A percentile compares a stretch with the other conserved stretches of the same genome.
These are phyloP conservation scores for Bacterosira constricta DNA, from an alignment of 108 stramenopile genomes.

Conservation along the genomic window DNA sequence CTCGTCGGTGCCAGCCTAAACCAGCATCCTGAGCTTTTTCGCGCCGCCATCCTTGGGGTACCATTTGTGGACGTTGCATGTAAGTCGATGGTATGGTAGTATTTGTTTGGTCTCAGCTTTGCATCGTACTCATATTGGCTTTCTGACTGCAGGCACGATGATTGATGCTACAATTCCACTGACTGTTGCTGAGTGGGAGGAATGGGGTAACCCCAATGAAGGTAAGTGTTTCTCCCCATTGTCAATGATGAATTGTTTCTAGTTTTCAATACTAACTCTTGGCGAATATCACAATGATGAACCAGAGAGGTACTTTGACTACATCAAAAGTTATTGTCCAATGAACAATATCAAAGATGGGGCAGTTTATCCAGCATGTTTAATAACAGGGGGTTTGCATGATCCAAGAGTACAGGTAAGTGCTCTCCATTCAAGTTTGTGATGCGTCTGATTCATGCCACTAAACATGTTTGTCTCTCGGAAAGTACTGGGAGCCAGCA, in stretches of 20 bases:
- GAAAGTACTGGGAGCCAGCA: conserved; percentile 69
- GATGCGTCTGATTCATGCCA: no score
- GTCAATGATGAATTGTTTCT: not conserved
- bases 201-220: conserved; percentile 96
- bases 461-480: not conserved
- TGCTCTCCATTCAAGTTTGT: not conserved
- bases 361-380: conserved; percentile 82
- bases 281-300: conserved; percentile 43
- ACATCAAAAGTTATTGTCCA: conserved; percentile 88
- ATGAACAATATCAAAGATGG: conserved; percentile 83
- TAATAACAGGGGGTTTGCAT: conserved; percentile 91
- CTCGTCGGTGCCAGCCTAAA: conserved; percentile 73
- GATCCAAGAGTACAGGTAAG: conserved; percentile 89
- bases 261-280: not conserved
- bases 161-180: conserved; percentile 87
- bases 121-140: not conserved
- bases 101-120: no score
- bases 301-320: conserved; percentile 54
- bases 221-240: conserved; percentile 11
- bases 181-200: conserved; percentile 83
- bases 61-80: conserved; percentile 93
- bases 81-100: conserved; percentile 48
- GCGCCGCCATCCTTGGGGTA: conserved; percentile 88
- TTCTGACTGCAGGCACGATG: conserved; percentile 53
- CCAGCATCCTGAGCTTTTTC: conserved; percentile 89